Conservation (phyloP, 768 basidiomycete genomes). For the Boletus tomentosulus region DNA sequence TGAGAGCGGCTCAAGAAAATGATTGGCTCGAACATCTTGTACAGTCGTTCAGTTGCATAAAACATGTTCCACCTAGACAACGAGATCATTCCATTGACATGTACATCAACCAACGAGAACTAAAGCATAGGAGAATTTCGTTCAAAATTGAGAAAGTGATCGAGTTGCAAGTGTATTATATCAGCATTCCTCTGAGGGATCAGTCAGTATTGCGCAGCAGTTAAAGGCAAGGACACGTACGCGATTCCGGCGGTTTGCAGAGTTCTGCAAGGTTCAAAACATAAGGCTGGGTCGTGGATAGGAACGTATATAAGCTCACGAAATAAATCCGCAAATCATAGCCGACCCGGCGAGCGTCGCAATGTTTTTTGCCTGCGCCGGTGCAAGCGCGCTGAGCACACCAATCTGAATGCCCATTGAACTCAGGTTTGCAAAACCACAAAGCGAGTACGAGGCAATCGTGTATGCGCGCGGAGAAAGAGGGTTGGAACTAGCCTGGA, state of each 20-base stretch:
- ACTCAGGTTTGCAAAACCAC: slow-evolving; percentile 87
- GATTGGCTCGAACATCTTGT: background rate
- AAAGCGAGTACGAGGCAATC: slow-evolving; percentile 83
- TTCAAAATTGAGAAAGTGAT: background rate
- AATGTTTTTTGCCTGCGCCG: slow-evolving; percentile 65
- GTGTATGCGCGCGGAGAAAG: slow-evolving; percentile 72
- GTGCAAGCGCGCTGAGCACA: slow-evolving; percentile 66
- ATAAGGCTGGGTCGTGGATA: background rate
- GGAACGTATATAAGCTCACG: slow-evolving; percentile 23
- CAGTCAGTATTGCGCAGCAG: slow-evolving; percentile 4
- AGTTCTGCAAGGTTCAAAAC: slow-evolving; percentile 28
- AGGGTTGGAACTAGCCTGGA: slow-evolving; percentile 48
- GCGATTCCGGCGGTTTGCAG: slow-evolving; percentile 59
- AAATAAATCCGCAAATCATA: slow-evolving; percentile 67
- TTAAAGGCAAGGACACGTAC: slow-evolving; percentile 32
- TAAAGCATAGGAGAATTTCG: background rate
- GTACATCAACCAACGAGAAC: background rate
- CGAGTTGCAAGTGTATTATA: slow-evolving; percentile 26
- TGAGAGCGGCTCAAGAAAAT: too few relatives aligned
- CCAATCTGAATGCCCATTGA: slow-evolving; percentile 86
- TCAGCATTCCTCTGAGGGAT: slow-evolving; percentile 43
- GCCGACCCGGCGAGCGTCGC: slow-evolving; percentile 64
- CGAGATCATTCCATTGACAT: background rate
- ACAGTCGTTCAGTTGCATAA: background rate
- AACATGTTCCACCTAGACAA: background rate